A percentile compares a stretch with the other conserved stretches of the same genome.
phyloP scores from a whole-genome alignment of 176 grass and related monocot genomes.

The Aegilops tauschii region DNA sequence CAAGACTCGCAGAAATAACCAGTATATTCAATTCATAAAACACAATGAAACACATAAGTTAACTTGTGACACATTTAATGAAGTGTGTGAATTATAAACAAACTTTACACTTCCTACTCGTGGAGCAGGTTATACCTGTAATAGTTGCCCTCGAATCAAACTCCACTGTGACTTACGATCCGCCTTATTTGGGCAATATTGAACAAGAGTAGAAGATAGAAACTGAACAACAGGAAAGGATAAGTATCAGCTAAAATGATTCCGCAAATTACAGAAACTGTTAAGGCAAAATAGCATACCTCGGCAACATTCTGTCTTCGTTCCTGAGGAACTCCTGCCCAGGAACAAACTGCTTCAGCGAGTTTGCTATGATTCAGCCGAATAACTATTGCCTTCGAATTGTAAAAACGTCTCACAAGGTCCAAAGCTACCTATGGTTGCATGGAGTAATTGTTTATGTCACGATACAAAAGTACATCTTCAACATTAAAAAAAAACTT shows the following conservation, averaged over 20 bases:
- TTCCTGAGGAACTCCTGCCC: constrained; percentile 73
- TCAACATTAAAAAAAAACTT: constrained; percentile 4
- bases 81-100: background rate
- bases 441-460: constrained; percentile 13
- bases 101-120: background rate
- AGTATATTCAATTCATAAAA: background rate
- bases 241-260: constrained; percentile 16
- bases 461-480: background rate
- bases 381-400: constrained; percentile 68
- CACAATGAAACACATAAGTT: background rate
- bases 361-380: constrained; percentile 82
- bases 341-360: constrained; percentile 84
- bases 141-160: constrained; percentile 80
- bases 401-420: constrained; percentile 62
- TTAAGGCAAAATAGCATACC: constrained; percentile 46
- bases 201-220: constrained; percentile 68
- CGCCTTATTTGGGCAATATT: constrained; percentile 74
- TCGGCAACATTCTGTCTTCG: constrained; percentile 77
- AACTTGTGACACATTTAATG: background rate
- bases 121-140: constrained; percentile 52
- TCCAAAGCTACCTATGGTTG: constrained; percentile 72
- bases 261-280: constrained; percentile 22
- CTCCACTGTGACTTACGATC: constrained; percentile 86
- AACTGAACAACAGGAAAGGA: constrained; percentile 49
- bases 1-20: background rate